Conservation (phyloP, 306 rosid species). For the Pachyrhizus erosus region DNA sequence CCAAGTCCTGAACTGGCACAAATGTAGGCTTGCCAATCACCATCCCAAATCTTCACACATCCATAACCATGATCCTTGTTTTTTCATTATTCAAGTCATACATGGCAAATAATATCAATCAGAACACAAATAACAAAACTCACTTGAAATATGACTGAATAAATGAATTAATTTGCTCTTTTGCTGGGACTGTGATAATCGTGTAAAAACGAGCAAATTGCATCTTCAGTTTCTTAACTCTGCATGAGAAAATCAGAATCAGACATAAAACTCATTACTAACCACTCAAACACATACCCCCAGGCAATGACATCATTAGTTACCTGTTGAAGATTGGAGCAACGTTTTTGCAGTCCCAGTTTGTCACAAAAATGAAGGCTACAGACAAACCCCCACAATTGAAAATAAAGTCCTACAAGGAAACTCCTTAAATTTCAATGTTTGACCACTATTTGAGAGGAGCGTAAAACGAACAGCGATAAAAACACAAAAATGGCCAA, state of each 20-base stretch:
- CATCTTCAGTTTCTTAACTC: slow-evolving; percentile 70
- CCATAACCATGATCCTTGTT: slow-evolving; percentile 21
- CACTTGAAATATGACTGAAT: slow-evolving; percentile 78
- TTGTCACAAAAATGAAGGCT: slow-evolving; percentile 80
- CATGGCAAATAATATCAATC: not conserved
- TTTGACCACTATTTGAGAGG: not conserved
- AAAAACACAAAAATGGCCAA: slow-evolving; percentile 8
- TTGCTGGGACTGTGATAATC: slow-evolving; percentile 62
- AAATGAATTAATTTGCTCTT: slow-evolving; percentile 72
- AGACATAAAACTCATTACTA: slow-evolving; percentile 18
- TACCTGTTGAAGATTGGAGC: slow-evolving; percentile 70
- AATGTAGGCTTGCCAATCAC: slow-evolving; percentile 90
- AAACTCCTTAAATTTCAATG: slow-evolving; percentile 31
- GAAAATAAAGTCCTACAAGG: slow-evolving; percentile 85
- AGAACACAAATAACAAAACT: slow-evolving; percentile 45
- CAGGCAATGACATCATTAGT: slow-evolving; percentile 20
- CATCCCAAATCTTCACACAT: slow-evolving; percentile 64
- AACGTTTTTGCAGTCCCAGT: slow-evolving; percentile 59
- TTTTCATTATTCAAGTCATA: slow-evolving; percentile 8
- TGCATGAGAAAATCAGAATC: slow-evolving; percentile 46
- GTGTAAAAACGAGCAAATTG: slow-evolving; percentile 81
- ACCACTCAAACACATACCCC: slow-evolving; percentile 9
- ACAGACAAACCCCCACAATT: slow-evolving; percentile 90
- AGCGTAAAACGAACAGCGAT: not conserved
- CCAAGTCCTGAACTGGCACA: slow-evolving; percentile 81